Evolutionary conservation across 2,329 filamentous ascomycete genomes (phyloP).

Genomic region (Fusarium sp.): DNA sequence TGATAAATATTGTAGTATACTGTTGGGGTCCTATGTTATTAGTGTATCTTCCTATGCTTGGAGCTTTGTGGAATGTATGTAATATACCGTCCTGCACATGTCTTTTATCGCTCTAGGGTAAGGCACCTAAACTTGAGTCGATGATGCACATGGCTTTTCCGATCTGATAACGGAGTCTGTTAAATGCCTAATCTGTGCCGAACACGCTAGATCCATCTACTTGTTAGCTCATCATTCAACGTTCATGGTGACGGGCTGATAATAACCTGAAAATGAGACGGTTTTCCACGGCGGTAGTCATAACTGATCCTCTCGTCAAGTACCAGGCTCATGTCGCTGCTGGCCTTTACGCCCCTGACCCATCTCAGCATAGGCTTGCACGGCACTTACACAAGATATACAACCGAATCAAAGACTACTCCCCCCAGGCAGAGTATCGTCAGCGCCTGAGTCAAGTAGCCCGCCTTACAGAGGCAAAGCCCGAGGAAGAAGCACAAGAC

Average conservation of each 20-base stretch:
- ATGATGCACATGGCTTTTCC: conserved; percentile 22
- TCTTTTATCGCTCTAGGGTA: not conserved
- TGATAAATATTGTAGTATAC: not conserved
- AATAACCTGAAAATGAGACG: conserved; percentile 41
- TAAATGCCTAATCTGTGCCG: conserved; percentile 9
- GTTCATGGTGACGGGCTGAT: not conserved
- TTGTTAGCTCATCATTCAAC: conserved; percentile 11
- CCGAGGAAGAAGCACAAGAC: conserved; percentile 38
- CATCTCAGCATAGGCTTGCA: conserved; percentile 76
- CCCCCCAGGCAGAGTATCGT: conserved; percentile 75
- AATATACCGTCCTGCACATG: not conserved
- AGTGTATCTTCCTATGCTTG: not conserved
- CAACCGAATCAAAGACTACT: conserved; percentile 78
- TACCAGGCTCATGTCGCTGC: conserved; percentile 77
- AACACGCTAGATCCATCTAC: not conserved
- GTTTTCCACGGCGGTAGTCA: conserved; percentile 62
- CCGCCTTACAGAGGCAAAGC: conserved; percentile 50
- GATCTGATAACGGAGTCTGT: conserved; percentile 30
- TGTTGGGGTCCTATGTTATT: not conserved
- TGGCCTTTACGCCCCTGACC: conserved; percentile 73
- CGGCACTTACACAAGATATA: conserved; percentile 83
- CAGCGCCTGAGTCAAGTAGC: conserved; percentile 70
- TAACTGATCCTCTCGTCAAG: conserved; percentile 78
- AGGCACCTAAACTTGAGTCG: not conserved
- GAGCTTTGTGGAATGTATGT: not conserved